These are phyloP conservation scores for Nicotiana rustica DNA, from an alignment of 305 asterid species.

Conservation along the genomic window DNA sequence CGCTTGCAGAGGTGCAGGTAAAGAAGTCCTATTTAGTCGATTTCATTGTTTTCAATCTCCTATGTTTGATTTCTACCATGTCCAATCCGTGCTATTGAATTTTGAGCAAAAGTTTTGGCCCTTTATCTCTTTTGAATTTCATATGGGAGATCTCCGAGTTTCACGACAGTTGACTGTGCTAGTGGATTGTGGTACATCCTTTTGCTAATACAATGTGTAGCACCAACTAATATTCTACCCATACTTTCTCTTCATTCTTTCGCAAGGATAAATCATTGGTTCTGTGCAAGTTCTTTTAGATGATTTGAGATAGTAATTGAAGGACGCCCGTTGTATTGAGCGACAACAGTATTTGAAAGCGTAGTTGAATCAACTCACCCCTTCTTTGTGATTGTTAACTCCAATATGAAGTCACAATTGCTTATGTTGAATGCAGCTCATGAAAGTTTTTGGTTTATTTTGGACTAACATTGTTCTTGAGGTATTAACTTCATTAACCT, in stretches of 20 bases:
- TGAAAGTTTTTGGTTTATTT: not conserved
- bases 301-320: not conserved
- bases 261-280: constrained; percentile 1
- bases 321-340: not conserved
- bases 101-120: constrained; percentile 3
- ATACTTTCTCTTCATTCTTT: constrained; percentile 17
- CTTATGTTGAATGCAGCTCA: constrained; percentile 23
- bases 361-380: not conserved
- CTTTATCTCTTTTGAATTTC: not conserved
- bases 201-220: constrained; percentile 1
- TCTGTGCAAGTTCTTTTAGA: constrained; percentile 18
- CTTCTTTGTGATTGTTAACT: constrained; percentile 23
- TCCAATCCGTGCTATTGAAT: not conserved
- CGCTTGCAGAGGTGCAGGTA: constrained; percentile 71
- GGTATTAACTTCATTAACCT: not conserved
- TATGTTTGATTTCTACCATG: constrained; percentile 23
- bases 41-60: constrained; percentile 30
- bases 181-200: constrained; percentile 27
- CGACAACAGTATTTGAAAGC: constrained; percentile 27
- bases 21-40: constrained; percentile 51
- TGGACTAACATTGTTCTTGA: not conserved
- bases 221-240: constrained; percentile 16
- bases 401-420: not conserved
- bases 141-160: no score
- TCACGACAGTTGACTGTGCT: not conserved